phyloP scores from a whole-genome alignment of 2,329 filamentous ascomycete species.

The Arachnomyces sp. region DNA sequence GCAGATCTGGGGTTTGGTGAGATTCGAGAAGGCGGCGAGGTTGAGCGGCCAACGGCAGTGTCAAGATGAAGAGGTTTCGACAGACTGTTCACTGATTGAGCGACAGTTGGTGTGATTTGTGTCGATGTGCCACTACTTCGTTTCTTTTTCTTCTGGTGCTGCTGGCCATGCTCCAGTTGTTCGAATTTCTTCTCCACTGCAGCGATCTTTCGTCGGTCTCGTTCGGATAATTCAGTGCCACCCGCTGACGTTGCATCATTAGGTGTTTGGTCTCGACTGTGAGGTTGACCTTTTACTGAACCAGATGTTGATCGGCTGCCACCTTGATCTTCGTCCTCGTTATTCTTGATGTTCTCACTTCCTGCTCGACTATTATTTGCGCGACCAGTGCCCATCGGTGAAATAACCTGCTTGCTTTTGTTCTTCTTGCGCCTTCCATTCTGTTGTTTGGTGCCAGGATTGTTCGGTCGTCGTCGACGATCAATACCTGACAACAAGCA shows the following conservation, averaged over 20 bases:
- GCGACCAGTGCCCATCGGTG: constrained; percentile 46
- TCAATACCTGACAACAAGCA: constrained; percentile 38
- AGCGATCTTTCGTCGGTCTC: constrained; percentile 55
- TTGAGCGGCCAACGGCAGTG: constrained; percentile 20
- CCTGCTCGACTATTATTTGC: constrained; percentile 50
- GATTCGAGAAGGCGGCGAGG: constrained; percentile 26
- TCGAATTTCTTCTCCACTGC: constrained; percentile 56
- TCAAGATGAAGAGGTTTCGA: constrained; percentile 24
- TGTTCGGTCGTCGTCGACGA: constrained; percentile 30
- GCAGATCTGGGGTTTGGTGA: constrained; percentile 19
- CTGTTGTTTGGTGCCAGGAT: constrained; percentile 31
- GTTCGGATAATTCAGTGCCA: constrained; percentile 49
- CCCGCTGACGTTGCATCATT: constrained; percentile 36
- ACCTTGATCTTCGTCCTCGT: constrained; percentile 47
- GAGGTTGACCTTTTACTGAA: constrained; percentile 47
- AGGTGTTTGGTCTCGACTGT: constrained; percentile 55
- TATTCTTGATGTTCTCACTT: constrained; percentile 47
- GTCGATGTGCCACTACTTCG: constrained; percentile 47
- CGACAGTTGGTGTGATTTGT: constrained; percentile 31
- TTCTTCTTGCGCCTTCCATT: constrained; percentile 42
- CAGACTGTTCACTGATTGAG: constrained; percentile 2
- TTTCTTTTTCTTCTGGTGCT: constrained; percentile 47
- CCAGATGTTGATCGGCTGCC: constrained; percentile 51
- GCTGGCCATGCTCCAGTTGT: constrained; percentile 51
- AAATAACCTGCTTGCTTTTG: constrained; percentile 39